Base-by-base conservation (phyloP, 2,329 filamentous ascomycete species). In the Immersiporthe knoxdaviesiana region DNA sequence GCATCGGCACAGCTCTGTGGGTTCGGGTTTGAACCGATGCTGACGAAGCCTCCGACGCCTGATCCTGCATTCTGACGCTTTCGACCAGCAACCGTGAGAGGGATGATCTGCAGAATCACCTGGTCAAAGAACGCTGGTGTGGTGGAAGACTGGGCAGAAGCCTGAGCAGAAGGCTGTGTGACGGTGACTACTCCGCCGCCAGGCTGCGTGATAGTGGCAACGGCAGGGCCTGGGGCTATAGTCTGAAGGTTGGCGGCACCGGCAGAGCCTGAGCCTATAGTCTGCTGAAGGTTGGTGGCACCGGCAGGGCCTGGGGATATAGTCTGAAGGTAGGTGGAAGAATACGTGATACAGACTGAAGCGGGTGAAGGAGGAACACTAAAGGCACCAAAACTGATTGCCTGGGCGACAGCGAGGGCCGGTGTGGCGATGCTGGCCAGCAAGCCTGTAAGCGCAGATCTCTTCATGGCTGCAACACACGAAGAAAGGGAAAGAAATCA, bases 261-360 rank as follows among this genome's bases (percentile, higher is more conserved):
- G n/a, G n/a, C n/a, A n/a, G n/a, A n/a, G n/a, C n/a, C n/a, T n/a
- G n/a, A n/a, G n/a, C n/a, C n/a, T n/a, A n/a, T n/a, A n/a, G n/a
- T n/a, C n/a, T n/a, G n/a, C n/a, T n/a, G n/a, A n/a, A n/a, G n/a
- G n/a, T n/a, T 27, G 18, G 52, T 56, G 52, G 27, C 52, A 32
- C 6, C 16, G 27, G 24, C 52, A 16, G 52, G 24, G 27, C 16
- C 56, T 24, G 56, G 56, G 16, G 30, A 37, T n/a, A 59, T 37
- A 12, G 56, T 59, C 30, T 12, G 32, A n/a, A 59, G 56, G 32
- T 37, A 59, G 56, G 56, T 59, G 18, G 56, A 35, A 6, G 18
- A 37, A 59, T 59, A 59, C 18, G 56, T 59, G 21, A 32, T n/a
- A 59, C 56, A 59, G 10, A 59, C 56, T 11, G 56, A 59, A 59